Evolutionary conservation across 805 yeast genomes (phyloP).

Genomic region (Alloascoidea africana): DNA sequence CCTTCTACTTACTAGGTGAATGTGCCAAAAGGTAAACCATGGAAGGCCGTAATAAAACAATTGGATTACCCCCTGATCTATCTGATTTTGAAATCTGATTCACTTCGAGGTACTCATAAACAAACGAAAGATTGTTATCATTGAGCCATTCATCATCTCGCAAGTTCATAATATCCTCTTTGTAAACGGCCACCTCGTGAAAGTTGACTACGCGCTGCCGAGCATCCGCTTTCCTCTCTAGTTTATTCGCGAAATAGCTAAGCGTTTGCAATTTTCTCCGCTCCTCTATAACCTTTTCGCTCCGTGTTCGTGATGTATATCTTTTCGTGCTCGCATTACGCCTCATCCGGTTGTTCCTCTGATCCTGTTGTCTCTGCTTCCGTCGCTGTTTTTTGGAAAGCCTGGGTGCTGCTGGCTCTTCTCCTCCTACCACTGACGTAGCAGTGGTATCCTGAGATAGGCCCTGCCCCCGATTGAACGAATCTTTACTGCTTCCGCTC

Average conservation of each 20-base stretch:
- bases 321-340: not conserved
- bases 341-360: not conserved
- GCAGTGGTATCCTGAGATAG: no score
- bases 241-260: no score
- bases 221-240: not conserved
- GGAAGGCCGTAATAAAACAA: conserved; percentile 38
- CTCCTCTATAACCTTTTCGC: not conserved
- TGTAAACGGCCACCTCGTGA: conserved; percentile 36
- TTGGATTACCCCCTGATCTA: conserved; percentile 15
- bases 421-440: not conserved
- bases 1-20: conserved; percentile 17
- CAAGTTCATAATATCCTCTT: conserved; percentile 41
- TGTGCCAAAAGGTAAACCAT: conserved; percentile 47
- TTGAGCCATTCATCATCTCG: conserved; percentile 60
- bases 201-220: not conserved
- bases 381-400: not conserved
- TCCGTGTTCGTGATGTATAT: not conserved
- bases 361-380: not conserved
- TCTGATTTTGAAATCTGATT: conserved; percentile 14
- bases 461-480: no score
- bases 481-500: not conserved
- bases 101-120: conserved; percentile 40
- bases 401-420: not conserved
- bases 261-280: no score
- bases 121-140: conserved; percentile 50